phyloP scores from a whole-genome alignment of 768 basidiomycete species.

The Tubosaeta sp. region DNA sequence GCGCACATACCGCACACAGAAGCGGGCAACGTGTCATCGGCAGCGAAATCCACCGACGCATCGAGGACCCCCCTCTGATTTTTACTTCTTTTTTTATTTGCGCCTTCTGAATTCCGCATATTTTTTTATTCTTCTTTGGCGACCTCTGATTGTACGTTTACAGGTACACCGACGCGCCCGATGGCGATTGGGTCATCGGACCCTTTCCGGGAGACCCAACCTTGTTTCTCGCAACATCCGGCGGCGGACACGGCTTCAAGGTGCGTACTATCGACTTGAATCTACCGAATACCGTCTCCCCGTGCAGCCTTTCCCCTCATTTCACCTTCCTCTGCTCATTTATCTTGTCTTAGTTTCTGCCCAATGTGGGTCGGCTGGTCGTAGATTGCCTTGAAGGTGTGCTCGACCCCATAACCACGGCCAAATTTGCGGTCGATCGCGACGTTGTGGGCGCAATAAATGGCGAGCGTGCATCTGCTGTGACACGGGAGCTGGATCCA shows the following conservation, averaged over 20 bases:
- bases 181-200: slow-evolving; percentile 89
- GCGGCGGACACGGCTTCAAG: slow-evolving; percentile 88
- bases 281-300: not conserved
- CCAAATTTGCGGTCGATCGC: slow-evolving; percentile 65
- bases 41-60: not conserved
- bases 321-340: not conserved
- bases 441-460: slow-evolving; percentile 18
- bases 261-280: slow-evolving; percentile 29
- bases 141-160: not conserved
- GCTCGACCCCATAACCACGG: slow-evolving; percentile 45
- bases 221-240: slow-evolving; percentile 80
- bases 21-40: not conserved
- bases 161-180: slow-evolving; percentile 88
- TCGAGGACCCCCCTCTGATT: slow-evolving; percentile 9
- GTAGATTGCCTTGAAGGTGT: slow-evolving; percentile 66
- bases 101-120: not conserved
- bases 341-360: slow-evolving; percentile 67
- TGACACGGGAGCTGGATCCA: slow-evolving; percentile 40
- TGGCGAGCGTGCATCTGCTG: slow-evolving; percentile 15
- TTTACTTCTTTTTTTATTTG: not conserved
- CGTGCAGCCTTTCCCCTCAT: not conserved
- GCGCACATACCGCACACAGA: not conserved
- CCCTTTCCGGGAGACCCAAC: slow-evolving; percentile 54
- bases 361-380: slow-evolving; percentile 75
- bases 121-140: not conserved